Evolutionary conservation across 2,329 filamentous ascomycete species (phyloP).

Genomic region (Cladosporium sp.): DNA sequence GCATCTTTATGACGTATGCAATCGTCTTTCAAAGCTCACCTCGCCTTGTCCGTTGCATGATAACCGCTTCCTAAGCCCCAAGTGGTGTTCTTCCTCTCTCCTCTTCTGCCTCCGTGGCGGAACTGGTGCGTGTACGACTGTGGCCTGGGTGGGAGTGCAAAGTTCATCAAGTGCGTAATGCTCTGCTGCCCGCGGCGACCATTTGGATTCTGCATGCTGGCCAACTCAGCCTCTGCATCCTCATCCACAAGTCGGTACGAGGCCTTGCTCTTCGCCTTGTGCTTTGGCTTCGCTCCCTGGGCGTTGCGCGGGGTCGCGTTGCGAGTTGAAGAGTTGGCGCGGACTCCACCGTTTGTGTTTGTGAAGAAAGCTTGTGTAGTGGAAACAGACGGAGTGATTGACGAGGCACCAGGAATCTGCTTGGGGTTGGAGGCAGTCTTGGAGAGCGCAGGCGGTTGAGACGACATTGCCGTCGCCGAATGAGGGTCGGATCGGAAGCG

Average conservation of each 20-base stretch:
- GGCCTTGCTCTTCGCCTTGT: constrained; percentile 69
- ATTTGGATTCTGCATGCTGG: constrained; percentile 35
- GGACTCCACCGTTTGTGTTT: constrained; percentile 41
- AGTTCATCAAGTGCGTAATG: constrained; percentile 95
- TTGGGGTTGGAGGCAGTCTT: constrained; percentile 33
- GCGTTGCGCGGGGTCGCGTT: constrained; percentile 62
- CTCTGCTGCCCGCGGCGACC: constrained; percentile 86
- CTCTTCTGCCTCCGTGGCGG: constrained; percentile 39
- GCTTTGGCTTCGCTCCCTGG: constrained; percentile 73
- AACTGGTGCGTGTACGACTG: constrained; percentile 50
- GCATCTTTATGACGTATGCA: not conserved
- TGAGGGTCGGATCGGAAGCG: not conserved
- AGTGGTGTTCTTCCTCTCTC: constrained; percentile 63
- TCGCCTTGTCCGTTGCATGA: constrained; percentile 84
- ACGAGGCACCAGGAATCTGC: constrained; percentile 25
- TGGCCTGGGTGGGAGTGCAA: constrained; percentile 72
- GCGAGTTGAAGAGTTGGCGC: constrained; percentile 28
- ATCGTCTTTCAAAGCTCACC: constrained; percentile 45
- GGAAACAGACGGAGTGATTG: constrained; percentile 38
- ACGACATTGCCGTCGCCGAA: constrained; percentile 35
- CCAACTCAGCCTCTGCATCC: constrained; percentile 73
- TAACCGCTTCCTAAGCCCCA: constrained; percentile 87
- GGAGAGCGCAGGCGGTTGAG: constrained; percentile 33
- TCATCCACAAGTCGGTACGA: constrained; percentile 68
- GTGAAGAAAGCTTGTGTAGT: constrained; percentile 41